Evolutionary conservation across 1,139 yeast species (phyloP), one percentile per base, ranked within the genome.

Genomic region (Kazachstania sp.): DNA sequence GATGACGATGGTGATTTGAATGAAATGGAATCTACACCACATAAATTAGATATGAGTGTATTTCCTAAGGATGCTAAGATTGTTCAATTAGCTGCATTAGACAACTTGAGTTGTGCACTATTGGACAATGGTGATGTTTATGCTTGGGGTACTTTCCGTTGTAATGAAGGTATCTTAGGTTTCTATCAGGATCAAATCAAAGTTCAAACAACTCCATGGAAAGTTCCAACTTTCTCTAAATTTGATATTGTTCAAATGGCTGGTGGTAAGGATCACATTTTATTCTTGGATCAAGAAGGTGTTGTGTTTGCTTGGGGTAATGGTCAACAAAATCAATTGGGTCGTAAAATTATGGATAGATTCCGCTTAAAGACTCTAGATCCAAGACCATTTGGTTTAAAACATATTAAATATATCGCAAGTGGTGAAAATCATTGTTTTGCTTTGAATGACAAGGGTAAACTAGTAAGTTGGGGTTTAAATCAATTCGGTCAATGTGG

Each of bases 401-500:
- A 79, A 58, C 80, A 86, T 55, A 78, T 90, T 56, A 83, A 78
- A 58, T 81, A 77, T 60, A 79, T 92, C 57, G 92, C 95, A 5
- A 81, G 92, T 54, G 99, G 99, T 47, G 97, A 92, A 61, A 92
- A 84, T 69, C 97, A 90, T 63, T 85, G 96, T 55, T 90, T 92
- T 72, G 99, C 98, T 6, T 77, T 92, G 53, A 86, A 85, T 53
- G 73, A 74, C 31, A 76, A 80, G 36, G 87, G 84, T 44, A 74
- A 75, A 37, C 86, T 92, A 0, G 77, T 75, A 55, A 77, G 92
- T 2, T 92, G 98, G 98, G 99, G 99, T 5, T 74, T 92, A 57
- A 94, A 92, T 64, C 96, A 92, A 66, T 92, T 80, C 63, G 97
- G 98, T 18, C 98, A 92, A 69, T 87, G 97, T 72, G 97, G 95